phyloP scores from a whole-genome alignment of 495 filamentous ascomycete genomes.

The Penicillium fimorum region DNA sequence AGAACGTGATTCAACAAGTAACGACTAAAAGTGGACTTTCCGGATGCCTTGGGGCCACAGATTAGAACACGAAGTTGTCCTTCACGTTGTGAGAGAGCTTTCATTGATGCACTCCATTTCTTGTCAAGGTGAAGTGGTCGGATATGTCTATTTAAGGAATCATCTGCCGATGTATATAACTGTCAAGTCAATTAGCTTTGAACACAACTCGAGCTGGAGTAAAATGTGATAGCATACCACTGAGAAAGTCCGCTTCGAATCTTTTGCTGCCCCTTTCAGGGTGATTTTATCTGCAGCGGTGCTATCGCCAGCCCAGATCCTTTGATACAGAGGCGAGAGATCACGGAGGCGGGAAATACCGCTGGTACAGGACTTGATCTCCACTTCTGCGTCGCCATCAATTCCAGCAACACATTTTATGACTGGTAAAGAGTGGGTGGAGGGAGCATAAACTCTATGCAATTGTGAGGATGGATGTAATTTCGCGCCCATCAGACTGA shows the following conservation, averaged over 20 bases:
- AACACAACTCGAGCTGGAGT: neutral
- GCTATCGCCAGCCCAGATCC: constrained; percentile 65
- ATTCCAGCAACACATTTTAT: constrained; percentile 56
- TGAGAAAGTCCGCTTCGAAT: constrained; percentile 41
- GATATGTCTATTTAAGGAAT: constrained; percentile 49
- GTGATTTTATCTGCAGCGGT: constrained; percentile 41
- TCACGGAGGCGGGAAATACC: constrained; percentile 56
- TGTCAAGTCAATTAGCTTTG: constrained; percentile 21
- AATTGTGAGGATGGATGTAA: constrained; percentile 51
- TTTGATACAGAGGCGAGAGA: constrained; percentile 68
- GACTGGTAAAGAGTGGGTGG: constrained; percentile 73
- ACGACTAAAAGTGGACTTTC: constrained; percentile 82
- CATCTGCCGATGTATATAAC: constrained; percentile 49
- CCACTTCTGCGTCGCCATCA: constrained; percentile 47
- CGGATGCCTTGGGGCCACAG: constrained; percentile 78
- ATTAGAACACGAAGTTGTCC: constrained; percentile 53
- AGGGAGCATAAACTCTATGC: constrained; percentile 68
- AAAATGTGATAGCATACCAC: constrained; percentile 33
- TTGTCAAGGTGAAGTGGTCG: constrained; percentile 62
- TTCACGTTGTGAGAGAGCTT: constrained; percentile 37
- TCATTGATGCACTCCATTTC: constrained; percentile 58
- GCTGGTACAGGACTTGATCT: constrained; percentile 54
- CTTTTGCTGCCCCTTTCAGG: constrained; percentile 24
- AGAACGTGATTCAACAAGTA: constrained; percentile 75
- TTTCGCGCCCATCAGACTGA: constrained; percentile 64